Base-by-base conservation (phyloP, 768 basidiomycete species). In the Tricholoma bakamatsutake region DNA sequence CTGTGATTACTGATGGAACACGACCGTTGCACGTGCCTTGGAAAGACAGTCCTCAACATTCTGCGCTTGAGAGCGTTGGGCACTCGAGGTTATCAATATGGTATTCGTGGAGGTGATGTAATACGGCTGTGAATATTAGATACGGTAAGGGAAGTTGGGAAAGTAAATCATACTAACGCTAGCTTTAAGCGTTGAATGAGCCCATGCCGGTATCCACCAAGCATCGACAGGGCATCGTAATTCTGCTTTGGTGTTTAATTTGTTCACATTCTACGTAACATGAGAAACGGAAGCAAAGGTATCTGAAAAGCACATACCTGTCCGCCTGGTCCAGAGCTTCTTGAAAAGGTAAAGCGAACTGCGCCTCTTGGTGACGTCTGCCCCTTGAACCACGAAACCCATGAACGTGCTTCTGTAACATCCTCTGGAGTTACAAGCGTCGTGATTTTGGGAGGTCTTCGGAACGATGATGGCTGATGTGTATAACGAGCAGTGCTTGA, bases 301-400 rank as follows among this genome's bases (percentile, higher is more conserved):
- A 17, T 24, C 4, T 8, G 13, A 11, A 13, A 17, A 30, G 37
- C 15, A 61, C 73, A 40, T 48, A 88, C 90, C 80, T 91, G 90
- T 13, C 90, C 90, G 34, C 90, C 90, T 5, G 90, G 90, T 21
- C 90, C 90, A 3, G 90, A 90, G 61, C 90, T 92, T 51, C 89
- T 75, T 5, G 88, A 81, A 62, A 89, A 93, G 0, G 80, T 75
- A 24, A 92, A 59, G 40, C 86, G 79, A 0, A 90, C 87, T 17
- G 76, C 47, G 33, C 69, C 69, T 58, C 71, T 81, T 0, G 82
- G 82, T 35, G 88, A 78, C 3, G 67, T 61, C 10, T 64, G 62
- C 7, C 61, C 56, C 46, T 72, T 75, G 66, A 89, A 88, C 17
- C 64, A 57, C 1, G 70, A 62, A 30, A 85, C 62, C 87, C 88